Evolutionary conservation across 768 basidiomycete genomes (phyloP).

Genomic region (Phallus indusiatus): DNA sequence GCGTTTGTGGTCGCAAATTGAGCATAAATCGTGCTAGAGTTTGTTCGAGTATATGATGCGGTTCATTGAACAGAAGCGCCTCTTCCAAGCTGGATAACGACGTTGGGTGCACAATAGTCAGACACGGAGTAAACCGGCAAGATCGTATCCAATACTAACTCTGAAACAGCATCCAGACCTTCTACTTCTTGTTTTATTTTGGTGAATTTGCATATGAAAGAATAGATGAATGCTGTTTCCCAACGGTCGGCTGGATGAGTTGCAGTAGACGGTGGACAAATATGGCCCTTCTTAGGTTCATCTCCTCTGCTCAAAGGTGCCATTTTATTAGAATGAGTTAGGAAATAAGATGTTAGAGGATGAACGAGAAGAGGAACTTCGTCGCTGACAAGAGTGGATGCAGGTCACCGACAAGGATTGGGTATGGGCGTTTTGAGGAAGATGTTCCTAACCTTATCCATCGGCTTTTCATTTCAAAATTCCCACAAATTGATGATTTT

Average conservation of each 20-base stretch:
- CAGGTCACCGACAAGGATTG: constrained; percentile 13
- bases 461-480: constrained; percentile 7
- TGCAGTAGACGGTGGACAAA: constrained; percentile 50
- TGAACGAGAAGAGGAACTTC: constrained; percentile 9
- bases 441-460: constrained; percentile 9
- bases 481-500: not conserved
- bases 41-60: constrained; percentile 62
- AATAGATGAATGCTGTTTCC: constrained; percentile 80
- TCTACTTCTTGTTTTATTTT: constrained; percentile 64
- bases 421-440: constrained; percentile 8
- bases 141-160: constrained; percentile 42
- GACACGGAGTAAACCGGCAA: not conserved
- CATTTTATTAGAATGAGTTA: constrained; percentile 10
- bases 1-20: constrained; percentile 79
- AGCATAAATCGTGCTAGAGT: constrained; percentile 69
- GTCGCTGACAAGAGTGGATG: constrained; percentile 26
- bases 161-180: constrained; percentile 72
- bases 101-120: not conserved
- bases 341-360: constrained; percentile 17
- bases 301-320: not conserved
- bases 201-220: constrained; percentile 79
- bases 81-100: constrained; percentile 56
- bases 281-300: constrained; percentile 39
- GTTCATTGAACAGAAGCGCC: constrained; percentile 53
- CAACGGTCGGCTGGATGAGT: constrained; percentile 73